Base-by-base conservation (phyloP, 169 alveolate species). In the Plasmodium coatneyi region DNA sequence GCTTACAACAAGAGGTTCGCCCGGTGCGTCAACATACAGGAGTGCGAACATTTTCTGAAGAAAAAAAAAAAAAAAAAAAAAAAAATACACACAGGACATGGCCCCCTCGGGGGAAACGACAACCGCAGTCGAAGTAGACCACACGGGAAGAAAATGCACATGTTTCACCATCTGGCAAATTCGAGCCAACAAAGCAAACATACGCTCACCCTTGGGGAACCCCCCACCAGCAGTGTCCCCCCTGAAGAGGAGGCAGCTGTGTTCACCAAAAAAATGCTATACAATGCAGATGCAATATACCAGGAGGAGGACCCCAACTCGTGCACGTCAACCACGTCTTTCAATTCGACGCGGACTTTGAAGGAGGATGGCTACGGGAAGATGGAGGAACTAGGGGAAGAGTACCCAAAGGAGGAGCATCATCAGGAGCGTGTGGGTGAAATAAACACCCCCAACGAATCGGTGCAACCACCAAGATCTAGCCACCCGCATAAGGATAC, bases 1-100 rank as follows among this genome's bases (percentile, higher is more conserved):
- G 93, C 93, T 5, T 87, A 87, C 52, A 87, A 87, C 25, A 87
- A 78, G 72, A 52, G 82, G 34, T 66, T 87, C 22, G 43, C 71
- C 12, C 70, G 46, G 2, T 43, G 71, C 4, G 46, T 87, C 5
- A 32, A 87, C 72, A 36, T 87, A 46, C 83, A 87, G 49, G 83
- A 87, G 41, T 87, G 82, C 16, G 82, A 78, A 79, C 71, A 39
- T 76, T 79, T 78, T 32, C 43, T 87, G 16, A 79, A 43, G 49
- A 87, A 34, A 87, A 79, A 25, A 22, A 71, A 16, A 19, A 43
- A 71, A 39, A 16, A 41, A 71, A 70, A 22, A 84, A 84, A 71
- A 71, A 84, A 12, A 22, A 70, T 28, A 78, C 25, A 39, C 39
- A 78, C 16, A 79, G 19, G 22, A 16, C 1, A 16, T 49, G 60